These are phyloP conservation scores for Starmera quercuum DNA, from an alignment of 805 yeast species.

Conservation along the genomic window DNA sequence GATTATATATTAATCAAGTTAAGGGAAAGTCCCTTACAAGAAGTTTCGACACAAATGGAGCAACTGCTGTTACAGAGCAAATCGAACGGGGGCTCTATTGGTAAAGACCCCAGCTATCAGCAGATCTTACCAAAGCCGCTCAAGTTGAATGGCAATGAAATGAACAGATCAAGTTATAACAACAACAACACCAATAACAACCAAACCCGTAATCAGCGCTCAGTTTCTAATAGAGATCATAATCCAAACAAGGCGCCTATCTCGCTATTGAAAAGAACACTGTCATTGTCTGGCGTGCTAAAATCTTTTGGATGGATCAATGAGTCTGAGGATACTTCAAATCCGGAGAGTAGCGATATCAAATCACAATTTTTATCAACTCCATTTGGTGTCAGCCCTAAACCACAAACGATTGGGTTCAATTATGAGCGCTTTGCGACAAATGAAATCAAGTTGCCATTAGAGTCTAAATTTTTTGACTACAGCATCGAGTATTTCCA, in stretches of 20 bases:
- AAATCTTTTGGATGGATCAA: constrained; percentile 20
- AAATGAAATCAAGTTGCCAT: constrained; percentile 33
- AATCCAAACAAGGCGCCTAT: constrained; percentile 3
- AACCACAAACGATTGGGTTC: constrained; percentile 54
- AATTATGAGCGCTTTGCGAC: constrained; percentile 15
- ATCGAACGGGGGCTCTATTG: constrained; percentile 5
- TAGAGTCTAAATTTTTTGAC: constrained; percentile 58
- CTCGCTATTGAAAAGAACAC: constrained; percentile 15
- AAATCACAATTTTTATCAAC: constrained; percentile 6
- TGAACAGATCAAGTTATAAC: constrained; percentile 3
- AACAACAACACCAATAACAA: background rate
- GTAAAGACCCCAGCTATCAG: constrained; percentile 11
- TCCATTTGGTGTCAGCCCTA: constrained; percentile 35
- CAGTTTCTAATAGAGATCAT: constrained; percentile 9
- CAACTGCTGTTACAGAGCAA: constrained; percentile 43
- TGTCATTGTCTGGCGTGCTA: constrained; percentile 22
- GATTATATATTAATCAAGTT: constrained; percentile 64
- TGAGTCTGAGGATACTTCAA: constrained; percentile 8
- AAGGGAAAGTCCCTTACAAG: constrained; percentile 48
- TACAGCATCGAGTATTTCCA: constrained; percentile 86
- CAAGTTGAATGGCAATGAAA: constrained; percentile 26
- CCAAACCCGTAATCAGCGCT: constrained; percentile 3
- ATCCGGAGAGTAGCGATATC: constrained; percentile 1
- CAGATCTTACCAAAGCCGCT: constrained; percentile 28
- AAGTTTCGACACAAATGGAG: constrained; percentile 60